phyloP scores from a whole-genome alignment of 2,329 filamentous ascomycete genomes.

The Coniochaeta sp. region DNA sequence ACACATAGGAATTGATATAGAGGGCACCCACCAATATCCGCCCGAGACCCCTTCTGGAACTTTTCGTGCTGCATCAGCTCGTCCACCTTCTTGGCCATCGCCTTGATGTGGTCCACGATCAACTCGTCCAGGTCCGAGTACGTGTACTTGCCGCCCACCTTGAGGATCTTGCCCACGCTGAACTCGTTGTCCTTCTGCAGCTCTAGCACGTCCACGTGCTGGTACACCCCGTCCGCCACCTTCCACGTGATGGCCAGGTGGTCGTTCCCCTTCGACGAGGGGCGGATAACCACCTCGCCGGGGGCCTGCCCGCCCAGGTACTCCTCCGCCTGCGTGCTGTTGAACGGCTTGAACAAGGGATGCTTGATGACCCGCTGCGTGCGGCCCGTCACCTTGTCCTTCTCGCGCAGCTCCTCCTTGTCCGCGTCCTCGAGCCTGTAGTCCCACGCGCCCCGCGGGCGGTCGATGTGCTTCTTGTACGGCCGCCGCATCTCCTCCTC shows the following conservation, averaged over 20 bases:
- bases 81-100: conserved; percentile 95
- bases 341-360: conserved; percentile 90
- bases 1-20: too few species aligned
- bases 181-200: conserved; percentile 97
- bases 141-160: conserved; percentile 79
- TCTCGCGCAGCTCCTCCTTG: conserved; percentile 75
- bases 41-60: conserved; percentile 74
- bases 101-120: conserved; percentile 94
- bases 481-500: conserved; percentile 74
- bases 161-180: conserved; percentile 77
- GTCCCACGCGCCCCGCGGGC: conserved; percentile 80
- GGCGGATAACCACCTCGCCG: conserved; percentile 90
- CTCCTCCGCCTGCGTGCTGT: conserved; percentile 85
- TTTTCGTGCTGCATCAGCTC: conserved; percentile 95
- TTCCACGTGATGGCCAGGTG: conserved; percentile 98
- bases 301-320: conserved; percentile 78
- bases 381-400: conserved; percentile 76
- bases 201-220: conserved; percentile 95
- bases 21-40: conserved; percentile 82
- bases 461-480: conserved; percentile 62
- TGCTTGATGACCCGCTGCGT: conserved; percentile 96
- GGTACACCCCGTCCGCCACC: conserved; percentile 90
- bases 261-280: conserved; percentile 90
- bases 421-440: conserved; percentile 73
- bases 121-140: conserved; percentile 96